Evolutionary conservation across 148 eudicot species (phyloP).

Genomic region (Cornus kousa): DNA sequence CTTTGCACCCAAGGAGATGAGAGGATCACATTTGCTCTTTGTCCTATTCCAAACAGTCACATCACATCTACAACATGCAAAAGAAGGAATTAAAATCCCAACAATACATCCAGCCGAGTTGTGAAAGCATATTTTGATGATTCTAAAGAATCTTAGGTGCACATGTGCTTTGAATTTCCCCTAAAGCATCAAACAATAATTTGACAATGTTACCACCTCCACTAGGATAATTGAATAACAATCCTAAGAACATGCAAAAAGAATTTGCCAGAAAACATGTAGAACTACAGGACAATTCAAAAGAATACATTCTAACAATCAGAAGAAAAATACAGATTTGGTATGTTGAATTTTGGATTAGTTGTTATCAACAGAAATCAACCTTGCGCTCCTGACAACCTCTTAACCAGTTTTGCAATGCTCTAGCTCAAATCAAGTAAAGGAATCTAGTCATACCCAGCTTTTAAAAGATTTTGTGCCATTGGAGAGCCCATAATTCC

Average conservation of each 20-base stretch:
- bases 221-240: too few relatives aligned
- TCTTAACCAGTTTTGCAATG: not conserved
- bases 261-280: not conserved
- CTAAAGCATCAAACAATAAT: not conserved
- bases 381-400: not conserved
- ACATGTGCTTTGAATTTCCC: not conserved
- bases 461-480: conserved; percentile 88
- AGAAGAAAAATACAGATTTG: not conserved
- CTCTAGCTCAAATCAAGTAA: conserved; percentile 2
- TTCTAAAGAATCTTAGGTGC: not conserved
- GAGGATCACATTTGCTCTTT: conserved; percentile 95
- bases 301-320: not conserved
- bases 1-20: conserved; percentile 88
- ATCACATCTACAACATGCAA: conserved; percentile 57
- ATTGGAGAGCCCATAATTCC: conserved; percentile 98
- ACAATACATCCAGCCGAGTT: not conserved
- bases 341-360: not conserved
- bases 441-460: conserved; percentile 49
- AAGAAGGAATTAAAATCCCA: not conserved
- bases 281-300: not conserved
- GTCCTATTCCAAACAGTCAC: conserved; percentile 96
- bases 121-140: not conserved
- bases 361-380: not conserved
- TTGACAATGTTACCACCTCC: not conserved
- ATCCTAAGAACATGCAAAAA: not conserved